Evolutionary conservation across 1,139 yeast species (phyloP).

Genomic region (Pichia cactophila): DNA sequence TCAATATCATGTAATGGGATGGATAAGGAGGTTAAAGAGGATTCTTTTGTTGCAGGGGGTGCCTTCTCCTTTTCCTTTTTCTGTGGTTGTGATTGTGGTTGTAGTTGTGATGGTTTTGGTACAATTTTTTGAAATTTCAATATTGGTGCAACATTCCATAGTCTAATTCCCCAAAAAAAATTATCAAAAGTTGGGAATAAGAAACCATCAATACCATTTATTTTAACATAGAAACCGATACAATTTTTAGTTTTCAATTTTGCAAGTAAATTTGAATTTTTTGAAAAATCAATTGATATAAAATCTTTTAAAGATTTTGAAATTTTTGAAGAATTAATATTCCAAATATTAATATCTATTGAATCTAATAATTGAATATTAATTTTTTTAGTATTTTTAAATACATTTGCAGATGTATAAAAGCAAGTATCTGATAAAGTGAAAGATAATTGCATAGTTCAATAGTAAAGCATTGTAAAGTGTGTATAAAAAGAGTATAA

Average conservation of each 20-base stretch:
- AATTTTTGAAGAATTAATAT: too few relatives aligned
- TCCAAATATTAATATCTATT: not conserved
- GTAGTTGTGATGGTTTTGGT: not conserved
- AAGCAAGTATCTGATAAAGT: too few relatives aligned
- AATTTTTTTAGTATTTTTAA: too few relatives aligned
- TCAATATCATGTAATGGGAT: conserved; percentile 13
- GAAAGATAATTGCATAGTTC: too few relatives aligned
- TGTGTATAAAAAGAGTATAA: too few relatives aligned
- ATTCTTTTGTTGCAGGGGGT: too few relatives aligned
- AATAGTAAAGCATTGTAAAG: too few relatives aligned
- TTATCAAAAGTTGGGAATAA: not conserved
- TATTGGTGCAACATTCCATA: not conserved
- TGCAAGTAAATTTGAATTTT: too few relatives aligned
- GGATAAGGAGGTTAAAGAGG: not conserved
- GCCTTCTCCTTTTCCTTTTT: too few relatives aligned
- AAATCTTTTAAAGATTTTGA: not conserved
- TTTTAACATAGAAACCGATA: not conserved
- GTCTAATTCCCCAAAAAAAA: not conserved
- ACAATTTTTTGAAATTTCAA: too few relatives aligned
- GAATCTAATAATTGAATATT: not conserved
- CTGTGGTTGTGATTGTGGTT: too few relatives aligned
- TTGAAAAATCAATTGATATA: not conserved
- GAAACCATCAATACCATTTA: not conserved
- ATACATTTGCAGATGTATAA: too few relatives aligned
- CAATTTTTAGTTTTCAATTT: not conserved